Conservation (phyloP, 805 yeast species). For the Candida nemodendra region DNA sequence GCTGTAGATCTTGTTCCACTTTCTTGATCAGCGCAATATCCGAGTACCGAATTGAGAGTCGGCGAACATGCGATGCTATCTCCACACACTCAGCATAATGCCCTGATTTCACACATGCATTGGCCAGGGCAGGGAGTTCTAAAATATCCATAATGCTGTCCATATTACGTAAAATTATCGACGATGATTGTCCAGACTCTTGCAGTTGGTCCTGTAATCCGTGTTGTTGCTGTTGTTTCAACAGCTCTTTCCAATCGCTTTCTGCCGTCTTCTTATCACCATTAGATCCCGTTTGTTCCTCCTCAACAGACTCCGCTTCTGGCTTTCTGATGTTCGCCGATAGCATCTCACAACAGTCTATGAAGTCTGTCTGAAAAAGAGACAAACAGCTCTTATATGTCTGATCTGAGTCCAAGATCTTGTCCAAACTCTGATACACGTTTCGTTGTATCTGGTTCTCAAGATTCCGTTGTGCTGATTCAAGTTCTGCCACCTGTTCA, state of each 20-base stretch:
- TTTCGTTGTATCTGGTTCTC: conserved; percentile 46
- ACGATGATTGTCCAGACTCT: conserved; percentile 23
- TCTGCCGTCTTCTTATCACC: conserved; percentile 10
- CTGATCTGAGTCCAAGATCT: conserved; percentile 40
- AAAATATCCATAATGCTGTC: conserved; percentile 74
- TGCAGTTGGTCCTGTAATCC: conserved; percentile 9
- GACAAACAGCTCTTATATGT: conserved; percentile 35
- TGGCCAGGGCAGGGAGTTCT: conserved; percentile 79
- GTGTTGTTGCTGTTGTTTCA: conserved; percentile 20
- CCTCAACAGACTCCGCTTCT: conserved; percentile 15
- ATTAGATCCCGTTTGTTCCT: conserved; percentile 2
- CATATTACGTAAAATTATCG: conserved; percentile 54
- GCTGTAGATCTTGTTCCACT: conserved; percentile 50
- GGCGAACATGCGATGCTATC: conserved; percentile 68
- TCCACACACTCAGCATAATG: conserved; percentile 89
- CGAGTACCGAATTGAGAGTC: conserved; percentile 70
- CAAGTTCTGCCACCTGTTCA: conserved; percentile 75
- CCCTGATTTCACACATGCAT: conserved; percentile 82
- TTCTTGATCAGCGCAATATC: conserved; percentile 49
- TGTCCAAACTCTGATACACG: conserved; percentile 41
- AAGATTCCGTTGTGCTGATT: conserved; percentile 48
- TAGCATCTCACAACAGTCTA: conserved; percentile 29
- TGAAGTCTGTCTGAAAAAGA: conserved; percentile 34
- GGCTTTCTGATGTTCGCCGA: conserved; percentile 30
- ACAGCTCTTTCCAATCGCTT: conserved; percentile 23